These are phyloP conservation scores for Beauveria bassiana DNA, from an alignment of 2,329 filamentous ascomycete species.

Conservation along the genomic window DNA sequence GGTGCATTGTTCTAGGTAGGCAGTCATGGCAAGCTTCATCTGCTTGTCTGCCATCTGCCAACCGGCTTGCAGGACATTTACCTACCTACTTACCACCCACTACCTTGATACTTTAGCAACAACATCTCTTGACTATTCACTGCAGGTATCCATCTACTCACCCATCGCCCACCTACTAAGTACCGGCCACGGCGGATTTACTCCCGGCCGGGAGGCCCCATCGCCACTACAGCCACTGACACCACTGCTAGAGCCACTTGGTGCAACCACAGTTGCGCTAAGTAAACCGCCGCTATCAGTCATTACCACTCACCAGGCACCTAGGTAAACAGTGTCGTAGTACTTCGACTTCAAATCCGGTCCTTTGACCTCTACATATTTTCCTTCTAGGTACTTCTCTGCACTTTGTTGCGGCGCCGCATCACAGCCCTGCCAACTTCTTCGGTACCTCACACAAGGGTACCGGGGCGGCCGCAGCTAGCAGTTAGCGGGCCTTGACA, in stretches of 20 bases:
- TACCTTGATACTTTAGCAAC: not conserved
- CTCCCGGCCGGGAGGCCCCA: not conserved
- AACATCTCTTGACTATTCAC: too few species aligned
- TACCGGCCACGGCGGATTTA: not conserved
- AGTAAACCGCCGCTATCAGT: not conserved
- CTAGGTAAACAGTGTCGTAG: not conserved
- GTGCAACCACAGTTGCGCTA: not conserved
- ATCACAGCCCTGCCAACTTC: not conserved
- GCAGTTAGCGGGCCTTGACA: not conserved
- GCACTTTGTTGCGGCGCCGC: not conserved
- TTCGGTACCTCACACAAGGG: not conserved
- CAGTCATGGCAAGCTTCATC: not conserved
- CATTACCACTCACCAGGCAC: not conserved
- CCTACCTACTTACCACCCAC: not conserved
- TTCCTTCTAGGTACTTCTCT: not conserved
- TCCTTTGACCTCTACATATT: not conserved
- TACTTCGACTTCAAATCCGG: not conserved
- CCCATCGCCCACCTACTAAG: not conserved
- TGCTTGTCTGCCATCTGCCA: not conserved
- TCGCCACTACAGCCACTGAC: not conserved
- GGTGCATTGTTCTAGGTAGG: not conserved
- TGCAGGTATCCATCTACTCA: too few species aligned
- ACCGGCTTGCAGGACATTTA: too few species aligned
- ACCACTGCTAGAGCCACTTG: not conserved
- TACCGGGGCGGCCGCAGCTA: not conserved